Evolutionary conservation across 352 stramenopile species (phyloP).

Genomic region (Phytophthora sansomeana): DNA sequence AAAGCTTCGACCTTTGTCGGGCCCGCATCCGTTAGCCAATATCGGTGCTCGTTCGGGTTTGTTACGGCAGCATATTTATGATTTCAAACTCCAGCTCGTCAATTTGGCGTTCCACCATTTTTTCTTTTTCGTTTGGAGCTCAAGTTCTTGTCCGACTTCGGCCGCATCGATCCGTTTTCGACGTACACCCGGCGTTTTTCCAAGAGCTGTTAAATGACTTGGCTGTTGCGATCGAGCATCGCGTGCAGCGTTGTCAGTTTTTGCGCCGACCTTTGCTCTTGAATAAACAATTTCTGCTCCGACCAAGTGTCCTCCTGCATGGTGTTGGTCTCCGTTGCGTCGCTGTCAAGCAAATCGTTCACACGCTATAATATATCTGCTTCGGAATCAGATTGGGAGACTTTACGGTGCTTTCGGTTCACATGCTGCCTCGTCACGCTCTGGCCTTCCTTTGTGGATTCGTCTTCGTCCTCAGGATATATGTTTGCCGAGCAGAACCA

Average conservation of each 20-base stretch:
- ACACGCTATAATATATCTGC: neutral
- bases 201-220: neutral
- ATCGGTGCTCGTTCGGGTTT: too few species aligned
- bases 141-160: neutral
- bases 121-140: neutral
- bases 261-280: constrained; percentile 5
- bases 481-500: constrained; percentile 9
- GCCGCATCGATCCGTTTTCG: neutral
- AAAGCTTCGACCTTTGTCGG: constrained; percentile 4
- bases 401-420: constrained; percentile 2
- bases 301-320: constrained; percentile 10
- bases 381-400: neutral
- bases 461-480: constrained; percentile 1
- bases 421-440: neutral
- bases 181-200: neutral
- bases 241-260: constrained; percentile 7
- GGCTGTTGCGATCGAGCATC: constrained; percentile 2
- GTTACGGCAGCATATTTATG: neutral
- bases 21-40: too few species aligned
- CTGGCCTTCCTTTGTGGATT: neutral
- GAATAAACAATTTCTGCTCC: constrained; percentile 10
- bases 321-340: neutral
- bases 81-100: neutral
- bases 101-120: neutral
- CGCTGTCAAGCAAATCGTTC: neutral